Conservation (phyloP, 2,329 filamentous ascomycete species). For the Penicillium glabrum region DNA sequence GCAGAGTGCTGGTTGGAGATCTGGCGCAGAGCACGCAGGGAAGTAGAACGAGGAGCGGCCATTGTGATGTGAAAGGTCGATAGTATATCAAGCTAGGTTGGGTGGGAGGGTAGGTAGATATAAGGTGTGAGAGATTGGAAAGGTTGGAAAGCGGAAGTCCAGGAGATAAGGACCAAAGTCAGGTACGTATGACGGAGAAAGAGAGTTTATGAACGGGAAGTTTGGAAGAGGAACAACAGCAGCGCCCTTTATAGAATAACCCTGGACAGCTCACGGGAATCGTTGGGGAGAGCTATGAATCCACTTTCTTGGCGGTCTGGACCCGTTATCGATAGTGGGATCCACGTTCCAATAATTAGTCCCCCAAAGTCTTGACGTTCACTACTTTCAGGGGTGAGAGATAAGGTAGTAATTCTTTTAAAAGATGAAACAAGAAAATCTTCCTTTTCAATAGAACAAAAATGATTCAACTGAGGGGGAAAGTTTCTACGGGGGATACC, state of each 20-base stretch:
- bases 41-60: conserved; percentile 47
- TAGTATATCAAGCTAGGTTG: background rate
- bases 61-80: conserved; percentile 26
- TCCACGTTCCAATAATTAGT: conserved; percentile 7
- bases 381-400: conserved; percentile 5
- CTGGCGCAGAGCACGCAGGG: conserved; percentile 46
- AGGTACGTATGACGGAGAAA: background rate
- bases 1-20: conserved; percentile 39
- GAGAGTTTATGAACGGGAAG: background rate
- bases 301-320: conserved; percentile 24
- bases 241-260: conserved; percentile 11
- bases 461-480: background rate
- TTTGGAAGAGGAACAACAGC: conserved; percentile 4
- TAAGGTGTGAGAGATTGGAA: background rate
- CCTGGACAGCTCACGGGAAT: conserved; percentile 12
- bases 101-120: conserved; percentile 1
- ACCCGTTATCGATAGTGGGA: conserved; percentile 18
- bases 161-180: background rate
- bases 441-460: background rate
- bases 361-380: conserved; percentile 17
- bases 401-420: background rate
- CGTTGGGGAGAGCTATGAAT: conserved; percentile 29
- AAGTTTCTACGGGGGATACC: background rate
- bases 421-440: background rate
- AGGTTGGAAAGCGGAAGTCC: background rate